These are phyloP conservation scores for Lenzites betulinus DNA, from an alignment of 768 basidiomycete genomes.

Conservation along the genomic window DNA sequence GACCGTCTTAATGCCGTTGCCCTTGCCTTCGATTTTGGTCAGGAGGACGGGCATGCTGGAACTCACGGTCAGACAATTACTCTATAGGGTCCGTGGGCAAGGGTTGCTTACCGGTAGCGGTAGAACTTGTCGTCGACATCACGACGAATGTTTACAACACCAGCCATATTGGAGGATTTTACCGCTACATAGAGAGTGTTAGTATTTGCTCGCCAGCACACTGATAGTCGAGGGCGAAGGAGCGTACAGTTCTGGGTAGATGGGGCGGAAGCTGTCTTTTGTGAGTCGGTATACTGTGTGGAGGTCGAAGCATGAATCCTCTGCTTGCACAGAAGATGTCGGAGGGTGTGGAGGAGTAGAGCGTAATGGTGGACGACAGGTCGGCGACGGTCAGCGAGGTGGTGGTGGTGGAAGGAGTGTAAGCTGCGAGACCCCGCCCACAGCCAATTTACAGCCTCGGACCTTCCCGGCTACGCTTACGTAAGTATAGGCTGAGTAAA, in stretches of 20 bases:
- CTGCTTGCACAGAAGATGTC: conserved; percentile 69
- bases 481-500: conserved; percentile 22
- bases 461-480: conserved; percentile 19
- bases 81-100: background rate
- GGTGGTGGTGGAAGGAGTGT: conserved; percentile 25
- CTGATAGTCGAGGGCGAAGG: background rate
- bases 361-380: conserved; percentile 60
- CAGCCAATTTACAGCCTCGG: conserved; percentile 23
- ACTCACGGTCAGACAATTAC: conserved; percentile 13
- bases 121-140: conserved; percentile 98
- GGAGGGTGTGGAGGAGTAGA: conserved; percentile 45
- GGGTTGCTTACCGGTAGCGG: conserved; percentile 71
- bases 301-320: conserved; percentile 94
- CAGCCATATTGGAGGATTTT: conserved; percentile 82
- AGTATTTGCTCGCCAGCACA: background rate
- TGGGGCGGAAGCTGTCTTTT: conserved; percentile 53
- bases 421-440: background rate
- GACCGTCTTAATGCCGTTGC: conserved; percentile 99
- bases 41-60: conserved; percentile 89
- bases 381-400: conserved; percentile 25
- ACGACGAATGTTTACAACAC: conserved; percentile 89
- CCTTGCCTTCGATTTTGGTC: conserved; percentile 98
- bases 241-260: conserved; percentile 52
- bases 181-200: conserved; percentile 48
- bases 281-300: conserved; percentile 69